Evolutionary conservation across 2,329 filamentous ascomycete species (phyloP).

Genomic region (Atkinsonella texensis): DNA sequence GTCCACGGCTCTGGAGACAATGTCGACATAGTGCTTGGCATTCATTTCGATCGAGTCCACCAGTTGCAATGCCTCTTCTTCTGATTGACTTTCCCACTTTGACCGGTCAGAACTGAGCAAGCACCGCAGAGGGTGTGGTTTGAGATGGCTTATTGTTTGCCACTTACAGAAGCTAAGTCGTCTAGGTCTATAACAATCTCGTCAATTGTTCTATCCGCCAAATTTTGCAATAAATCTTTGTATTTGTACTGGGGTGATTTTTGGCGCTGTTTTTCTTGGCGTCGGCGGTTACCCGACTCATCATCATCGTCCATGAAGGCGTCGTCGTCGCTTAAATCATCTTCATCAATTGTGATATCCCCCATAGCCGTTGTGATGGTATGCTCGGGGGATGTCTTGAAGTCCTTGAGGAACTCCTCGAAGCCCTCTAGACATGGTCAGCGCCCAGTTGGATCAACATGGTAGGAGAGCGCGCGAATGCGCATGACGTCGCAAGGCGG

Average conservation of each 20-base stretch:
- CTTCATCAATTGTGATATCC: constrained; percentile 75
- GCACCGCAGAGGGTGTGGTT: not conserved
- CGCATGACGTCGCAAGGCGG: not conserved
- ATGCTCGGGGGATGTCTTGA: constrained; percentile 66
- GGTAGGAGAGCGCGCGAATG: not conserved
- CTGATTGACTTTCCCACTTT: constrained; percentile 66
- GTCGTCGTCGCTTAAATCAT: constrained; percentile 79
- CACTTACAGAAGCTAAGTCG: constrained; percentile 61
- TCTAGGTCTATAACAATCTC: constrained; percentile 83
- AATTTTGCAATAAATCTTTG: constrained; percentile 71
- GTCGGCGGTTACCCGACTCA: constrained; percentile 39
- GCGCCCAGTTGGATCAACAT: not conserved
- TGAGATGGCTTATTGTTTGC: too few species aligned
- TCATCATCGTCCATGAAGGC: constrained; percentile 83
- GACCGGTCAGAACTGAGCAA: not conserved
- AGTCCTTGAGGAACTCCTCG: constrained; percentile 75
- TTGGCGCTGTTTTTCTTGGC: constrained; percentile 35
- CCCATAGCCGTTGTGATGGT: constrained; percentile 72
- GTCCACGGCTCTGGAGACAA: constrained; percentile 81
- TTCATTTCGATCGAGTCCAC: constrained; percentile 81
- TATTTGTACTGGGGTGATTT: constrained; percentile 69
- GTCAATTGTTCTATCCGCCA: constrained; percentile 66
- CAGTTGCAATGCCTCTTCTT: constrained; percentile 53
- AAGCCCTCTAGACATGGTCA: constrained; percentile 50
- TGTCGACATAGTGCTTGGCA: constrained; percentile 89